Evolutionary conservation across 2,329 filamentous ascomycete species (phyloP).

Genomic region (Ophiocordyceps camponoti-saundersi): DNA sequence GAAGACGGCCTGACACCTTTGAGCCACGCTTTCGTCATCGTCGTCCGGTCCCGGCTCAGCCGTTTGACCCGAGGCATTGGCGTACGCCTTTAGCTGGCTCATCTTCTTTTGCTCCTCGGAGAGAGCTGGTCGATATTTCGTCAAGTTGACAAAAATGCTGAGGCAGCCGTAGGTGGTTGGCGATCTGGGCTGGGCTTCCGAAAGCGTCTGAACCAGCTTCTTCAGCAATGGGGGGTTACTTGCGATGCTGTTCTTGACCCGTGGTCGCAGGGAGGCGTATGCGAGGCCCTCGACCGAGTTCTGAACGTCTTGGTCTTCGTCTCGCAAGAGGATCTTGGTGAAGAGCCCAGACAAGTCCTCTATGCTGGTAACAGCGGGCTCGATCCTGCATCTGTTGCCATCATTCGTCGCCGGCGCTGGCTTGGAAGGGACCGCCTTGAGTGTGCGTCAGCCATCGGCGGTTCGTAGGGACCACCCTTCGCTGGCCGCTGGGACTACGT

Average conservation of each 20-base stretch:
- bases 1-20: conserved; percentile 63
- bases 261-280: conserved; percentile 74
- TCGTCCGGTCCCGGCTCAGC: conserved; percentile 49
- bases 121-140: conserved; percentile 57
- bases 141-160: conserved; percentile 74
- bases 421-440: conserved; percentile 36
- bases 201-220: conserved; percentile 47
- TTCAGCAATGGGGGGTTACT: conserved; percentile 52
- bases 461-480: conserved; percentile 8
- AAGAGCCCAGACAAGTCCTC: conserved; percentile 50
- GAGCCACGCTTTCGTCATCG: conserved; percentile 56
- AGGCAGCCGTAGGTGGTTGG: conserved; percentile 70
- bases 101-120: conserved; percentile 89
- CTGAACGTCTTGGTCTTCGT: conserved; percentile 40
- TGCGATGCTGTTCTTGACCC: conserved; percentile 67
- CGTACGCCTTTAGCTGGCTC: conserved; percentile 83
- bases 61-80: conserved; percentile 61
- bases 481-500: not conserved
- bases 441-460: conserved; percentile 28
- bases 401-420: conserved; percentile 17
- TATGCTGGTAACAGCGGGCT: conserved; percentile 40
- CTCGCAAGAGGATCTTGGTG: conserved; percentile 45
- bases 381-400: conserved; percentile 24
- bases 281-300: conserved; percentile 80
- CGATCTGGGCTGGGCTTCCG: conserved; percentile 41